Evolutionary conservation across 2,329 filamentous ascomycete species (phyloP), one percentile per base, ranked within the genome.

Genomic region (Orbilia ellipsospora): DNA sequence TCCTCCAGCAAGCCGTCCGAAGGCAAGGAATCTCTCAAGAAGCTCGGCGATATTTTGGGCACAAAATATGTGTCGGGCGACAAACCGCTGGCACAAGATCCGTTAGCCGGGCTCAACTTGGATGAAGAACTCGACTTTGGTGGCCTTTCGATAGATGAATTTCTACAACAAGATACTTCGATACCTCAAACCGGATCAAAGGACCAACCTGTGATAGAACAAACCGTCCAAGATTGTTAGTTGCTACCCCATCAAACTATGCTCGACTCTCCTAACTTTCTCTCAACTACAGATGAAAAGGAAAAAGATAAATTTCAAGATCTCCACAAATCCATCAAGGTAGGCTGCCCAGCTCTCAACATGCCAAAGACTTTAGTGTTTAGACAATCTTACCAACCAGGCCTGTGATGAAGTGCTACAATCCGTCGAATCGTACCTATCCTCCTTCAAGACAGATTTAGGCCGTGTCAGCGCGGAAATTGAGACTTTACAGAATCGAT

Each of bases 401-500:
- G 92, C 92, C 60, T 99, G 94, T 83, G 95, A 99, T 82, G 91
- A 96, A 81, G 92, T 98, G 60, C 87, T 98, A 54, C 92, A 90
- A 82, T 97, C 94, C 0, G 95, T 99, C 65, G 94, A 99, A 83
- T 90, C 88, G 36, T 98, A 97, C 81, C 86, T 99, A 63, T 92
- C 92, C 44, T 94, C 90, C 82, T 99, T 99, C 81, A 93, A 96
- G 81, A 92, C 93, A 74, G 96, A 99, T 82, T 88, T 99, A 10
- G 94, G 93, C 7, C 88, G 89, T 13, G 95, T 99, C 12, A 97
- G 95, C 0, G 90, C 93, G 5, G 95, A 99, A 81, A 99, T 99
- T 61, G 95, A 99, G 83, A 93, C 90, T 1, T 84, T 99, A 48
- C 95, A 99, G 83, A 90, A 90, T 61, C 89, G 95, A 55, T 99